Evolutionary conservation across 306 rosid species (phyloP), one percentile per base, ranked within the genome.

Genomic region (Begonia peltatifolia): DNA sequence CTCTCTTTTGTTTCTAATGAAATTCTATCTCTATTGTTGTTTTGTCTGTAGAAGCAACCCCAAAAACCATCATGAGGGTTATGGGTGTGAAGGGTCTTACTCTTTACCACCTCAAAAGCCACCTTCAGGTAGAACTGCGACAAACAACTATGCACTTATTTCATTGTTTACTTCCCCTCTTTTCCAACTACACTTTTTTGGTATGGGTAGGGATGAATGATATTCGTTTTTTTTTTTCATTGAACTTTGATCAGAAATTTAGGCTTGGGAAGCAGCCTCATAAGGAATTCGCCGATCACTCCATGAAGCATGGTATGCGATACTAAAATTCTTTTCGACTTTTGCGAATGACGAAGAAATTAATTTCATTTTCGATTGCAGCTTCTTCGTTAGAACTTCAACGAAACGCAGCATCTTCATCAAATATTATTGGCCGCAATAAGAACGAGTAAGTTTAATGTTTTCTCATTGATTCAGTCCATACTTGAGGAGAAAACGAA

Each of bases 181-280:
- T 38, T 11, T 2, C 12, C n/a, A 6, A 4, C 72, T 35, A 64
- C 8, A 4, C 58, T 46, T 14, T 20, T 12, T 17, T 11, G 14
- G 14, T 18, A 22, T 0, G 18, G 3, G 17, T 6, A 14, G 42
- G 3, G 36, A 35, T 17, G 9, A 41, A 59, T 47, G 61, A 42
- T 41, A 22, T 53, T 50, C 20, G 16, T 4, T 9, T 61, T 44
- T 12, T 13, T 68, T 20, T 71, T 57, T 59, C 22, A 41, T 61
- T 67, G 36, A 61, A 59, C 66, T 62, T 55, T 23, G 62, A 59
- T 58, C 62, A 90, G 99, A 90, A 90, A 75, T 90, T 86, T 57
- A 86, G 99, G 87, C 94, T 90, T 52, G 99, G 99, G 11, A 90
- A 90, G 88, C 99, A 90, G 59, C 99, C 99, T 71, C 99, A 90